Conservation (phyloP, 2,329 filamentous ascomycete species). For the Paramyrothecium sp. region DNA sequence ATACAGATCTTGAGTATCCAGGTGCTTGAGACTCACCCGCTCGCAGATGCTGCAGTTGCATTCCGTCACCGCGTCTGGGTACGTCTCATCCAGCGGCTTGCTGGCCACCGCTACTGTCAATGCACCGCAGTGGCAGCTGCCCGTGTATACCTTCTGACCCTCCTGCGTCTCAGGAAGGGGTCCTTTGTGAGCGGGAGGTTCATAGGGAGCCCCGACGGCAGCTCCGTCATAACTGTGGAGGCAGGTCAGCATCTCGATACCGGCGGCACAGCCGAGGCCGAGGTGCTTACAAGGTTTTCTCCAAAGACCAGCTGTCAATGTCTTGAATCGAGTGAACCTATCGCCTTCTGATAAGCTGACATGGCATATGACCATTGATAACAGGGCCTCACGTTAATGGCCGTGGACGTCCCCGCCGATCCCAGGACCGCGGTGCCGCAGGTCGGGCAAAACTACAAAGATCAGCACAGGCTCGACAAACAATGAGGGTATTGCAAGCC, state of each 20-base stretch:
- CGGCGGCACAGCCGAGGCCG: no score
- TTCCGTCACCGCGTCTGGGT: constrained; percentile 27
- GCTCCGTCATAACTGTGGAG: constrained; percentile 36
- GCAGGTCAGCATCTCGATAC: neutral
- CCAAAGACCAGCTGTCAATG: constrained; percentile 39
- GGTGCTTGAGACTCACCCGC: constrained; percentile 27
- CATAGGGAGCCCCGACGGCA: constrained; percentile 27
- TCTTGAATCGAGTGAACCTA: constrained; percentile 43
- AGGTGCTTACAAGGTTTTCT: constrained; percentile 29
- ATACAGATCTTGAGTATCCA: neutral
- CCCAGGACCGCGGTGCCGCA: constrained; percentile 46
- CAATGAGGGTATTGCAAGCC: no score
- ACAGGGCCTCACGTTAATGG: constrained; percentile 39
- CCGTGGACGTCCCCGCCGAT: constrained; percentile 25
- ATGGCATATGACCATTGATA: neutral
- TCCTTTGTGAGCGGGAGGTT: constrained; percentile 36
- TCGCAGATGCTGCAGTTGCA: constrained; percentile 53
- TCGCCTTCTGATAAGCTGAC: constrained; percentile 1
- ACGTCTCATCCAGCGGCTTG: constrained; percentile 39
- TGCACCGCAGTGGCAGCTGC: constrained; percentile 53
- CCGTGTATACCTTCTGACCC: constrained; percentile 40
- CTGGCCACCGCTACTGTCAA: constrained; percentile 41
- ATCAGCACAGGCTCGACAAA: neutral
- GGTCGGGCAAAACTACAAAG: constrained; percentile 47
- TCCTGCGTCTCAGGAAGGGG: constrained; percentile 35